Base-by-base conservation (phyloP, 2,329 filamentous ascomycete genomes). In the Clonostachys solani region DNA sequence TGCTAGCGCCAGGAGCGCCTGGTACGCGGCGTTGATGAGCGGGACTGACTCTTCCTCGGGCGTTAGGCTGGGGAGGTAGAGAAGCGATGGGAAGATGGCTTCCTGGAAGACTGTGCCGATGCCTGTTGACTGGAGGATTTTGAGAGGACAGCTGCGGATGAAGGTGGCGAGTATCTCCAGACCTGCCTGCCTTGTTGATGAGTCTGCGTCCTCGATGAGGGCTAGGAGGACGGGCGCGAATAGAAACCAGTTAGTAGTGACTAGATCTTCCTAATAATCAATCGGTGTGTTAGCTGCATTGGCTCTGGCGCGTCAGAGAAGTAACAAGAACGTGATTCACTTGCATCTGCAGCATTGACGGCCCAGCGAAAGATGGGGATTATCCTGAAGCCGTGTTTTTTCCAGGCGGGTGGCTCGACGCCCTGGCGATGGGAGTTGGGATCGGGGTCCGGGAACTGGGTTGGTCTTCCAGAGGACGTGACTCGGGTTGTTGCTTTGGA, bases 1-100 rank as follows among this genome's bases (percentile, higher is more conserved):
- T 18, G 62, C 77, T 6, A 96, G 73, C 1, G 69, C 67, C 16
- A 87, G 66, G 4, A 95, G 71, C 3, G 84, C 83, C 8, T 77
- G 72, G 53, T 91, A 95, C 1, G 86, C 82, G 7, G 75, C 72
- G 6, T 64, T 59, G 2, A 96, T 75, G 4, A 96, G 68, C 2
- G 60, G 57, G 3, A 87, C 59, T 5, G 87, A 87, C 47, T 94
- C 87, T 0, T 74, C 61, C 57, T 89, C 86, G 1, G 87, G 83
- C 0, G 89, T 96, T 40, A 95, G 70, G 12, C 77, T 81, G 1
- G 92, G 92, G 6, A 96, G 74, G 56, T 83, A 88, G 8, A 86
- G 75, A n/a, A 96, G 75, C 35, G 84, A 82, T 1, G 89, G 87
- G 53, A 84, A 77, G 3, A 89, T 66, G 4, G 84, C 79, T 17